Evolutionary conservation across 768 basidiomycete species (phyloP), one percentile per base, ranked within the genome.

Genomic region (Rhodotorula kratochvilovae): DNA sequence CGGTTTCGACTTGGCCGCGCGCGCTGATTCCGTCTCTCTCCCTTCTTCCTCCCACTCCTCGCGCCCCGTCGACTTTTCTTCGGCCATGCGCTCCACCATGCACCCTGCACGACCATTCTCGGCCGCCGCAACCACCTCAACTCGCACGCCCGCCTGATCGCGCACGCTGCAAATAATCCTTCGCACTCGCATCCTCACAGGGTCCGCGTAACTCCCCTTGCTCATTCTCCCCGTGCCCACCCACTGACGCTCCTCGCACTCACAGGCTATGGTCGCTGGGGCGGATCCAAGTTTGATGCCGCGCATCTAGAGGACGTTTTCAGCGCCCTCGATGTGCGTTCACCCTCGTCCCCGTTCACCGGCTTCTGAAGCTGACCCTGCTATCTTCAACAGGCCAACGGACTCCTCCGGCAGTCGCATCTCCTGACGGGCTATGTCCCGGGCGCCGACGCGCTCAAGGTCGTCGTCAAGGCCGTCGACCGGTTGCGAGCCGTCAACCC

Each of bases 391-490:
- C 64, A 75, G 74, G 73, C 71, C 21, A 90, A 94, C 72, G 88
- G 87, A n/a, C 81, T 98, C 45, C 83, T 95, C 15, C 80, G 80
- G 19, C 88, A 89, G 27, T 83, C 85, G 13, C 84, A 92, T 63
- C 83, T 97, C 15, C 83, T 99, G 61, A 97, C 93, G 42, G 91
- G 95, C 0, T 99, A 95, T 80, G 87, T 95, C 50, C 92, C 94
- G 13, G 88, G 87, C 17, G 90, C 90, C 21, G 90, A 89, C 65
- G 86, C 89, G 15, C 83, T 97, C 16, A 79, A 83, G 31, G 87
- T 86, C 2, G 86, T 97, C 23, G 84, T 85, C 29, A 81, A 85
- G 27, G 81, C 90, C 5, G 88, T 87, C 11, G 81, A 80, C 51
- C 87, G 85, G 70, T 82, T 96, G 60, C 87, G 85, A 71, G 74